phyloP scores from a whole-genome alignment of 495 filamentous ascomycete species.

The Trichoderma reesei region DNA sequence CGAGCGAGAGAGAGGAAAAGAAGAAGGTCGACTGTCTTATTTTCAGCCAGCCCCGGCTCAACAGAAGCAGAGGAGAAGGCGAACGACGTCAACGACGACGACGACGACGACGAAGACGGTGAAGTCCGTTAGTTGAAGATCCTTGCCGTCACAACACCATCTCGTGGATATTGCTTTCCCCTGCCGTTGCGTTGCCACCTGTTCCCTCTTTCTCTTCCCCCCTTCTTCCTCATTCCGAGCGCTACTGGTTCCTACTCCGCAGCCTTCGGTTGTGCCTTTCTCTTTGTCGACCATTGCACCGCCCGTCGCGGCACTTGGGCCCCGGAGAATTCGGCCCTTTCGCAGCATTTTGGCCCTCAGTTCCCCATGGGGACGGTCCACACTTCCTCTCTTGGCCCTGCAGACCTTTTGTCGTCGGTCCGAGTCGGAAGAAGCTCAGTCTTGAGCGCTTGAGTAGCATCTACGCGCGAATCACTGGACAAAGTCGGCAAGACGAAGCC shows the following conservation, averaged over 20 bases:
- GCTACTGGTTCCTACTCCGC: not conserved
- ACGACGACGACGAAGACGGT: too few species aligned
- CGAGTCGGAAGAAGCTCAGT: not conserved
- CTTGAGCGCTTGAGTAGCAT: not conserved
- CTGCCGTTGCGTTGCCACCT: too few species aligned
- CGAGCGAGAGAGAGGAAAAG: not conserved
- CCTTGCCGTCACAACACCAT: too few species aligned
- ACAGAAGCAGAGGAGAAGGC: too few species aligned
- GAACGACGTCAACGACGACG: too few species aligned
- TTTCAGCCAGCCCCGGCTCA: too few species aligned
- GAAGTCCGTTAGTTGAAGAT: too few species aligned
- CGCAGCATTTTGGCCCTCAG: not conserved
- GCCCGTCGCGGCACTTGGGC: not conserved
- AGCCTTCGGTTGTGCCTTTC: not conserved
- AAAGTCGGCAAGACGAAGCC: not conserved
- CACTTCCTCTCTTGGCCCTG: constrained; percentile 3
- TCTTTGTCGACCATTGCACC: not conserved
- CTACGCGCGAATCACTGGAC: not conserved
- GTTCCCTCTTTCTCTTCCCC: not conserved
- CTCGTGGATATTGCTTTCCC: too few species aligned
- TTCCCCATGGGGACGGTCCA: constrained; percentile 5
- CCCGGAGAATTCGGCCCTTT: constrained; percentile 7
- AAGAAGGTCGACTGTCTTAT: too few species aligned
- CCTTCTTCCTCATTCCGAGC: too few species aligned
- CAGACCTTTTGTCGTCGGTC: constrained; percentile 7